Base-by-base conservation (phyloP, 2,329 filamentous ascomycete genomes). In the Diaporthe longicolla region DNA sequence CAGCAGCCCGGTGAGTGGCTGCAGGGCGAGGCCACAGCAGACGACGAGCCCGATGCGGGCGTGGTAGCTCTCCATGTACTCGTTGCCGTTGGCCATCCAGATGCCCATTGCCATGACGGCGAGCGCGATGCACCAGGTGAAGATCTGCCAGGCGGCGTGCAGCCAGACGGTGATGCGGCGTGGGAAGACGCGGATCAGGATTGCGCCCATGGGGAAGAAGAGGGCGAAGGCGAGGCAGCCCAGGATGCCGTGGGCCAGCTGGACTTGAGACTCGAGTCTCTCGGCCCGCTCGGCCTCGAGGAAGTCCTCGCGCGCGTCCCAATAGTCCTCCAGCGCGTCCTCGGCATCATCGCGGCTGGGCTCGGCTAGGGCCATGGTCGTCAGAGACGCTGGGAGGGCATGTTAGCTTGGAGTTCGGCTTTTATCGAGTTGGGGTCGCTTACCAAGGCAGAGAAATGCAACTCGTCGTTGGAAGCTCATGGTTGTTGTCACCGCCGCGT, bases 101-200 rank as follows among this genome's bases (percentile, higher is more conserved):
- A 88, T 79, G 4, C 86, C 87, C 45, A 88, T 59, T 0, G 78
- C 85, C 0, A 83, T 83, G 5, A 79, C 85, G 5, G 82, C 81
- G 4, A 85, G 72, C 61, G 82, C 86, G 1, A 85, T 57, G 7
- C 79, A 29, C 54, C 81, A 82, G 3, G 82, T 83, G 3, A 85
- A 10, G 19, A 82, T 19, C 78, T 88, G 86, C 26, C 81, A 79
- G 1, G 79, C 26, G n/a, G 80, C 86, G 77, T 88, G 86, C n/a
- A 81, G 68, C 77, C 82, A 79, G 74, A 85, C 79, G 6, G 82
- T 78, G n/a, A 82, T 74, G 15, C 81, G 78, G 9, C 84, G 81
- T 0, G 83, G 82, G 0, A 84, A 43, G 13, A 71, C 32, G 45
- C 76, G 73, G 26, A 77, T 76, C 3, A 76, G 21, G 3, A 78